A percentile compares a stretch with the other conserved stretches of the same genome.
phyloP scores from a whole-genome alignment of 192 early-diverging fungal species.

The Coemansia guatemalensis region DNA sequence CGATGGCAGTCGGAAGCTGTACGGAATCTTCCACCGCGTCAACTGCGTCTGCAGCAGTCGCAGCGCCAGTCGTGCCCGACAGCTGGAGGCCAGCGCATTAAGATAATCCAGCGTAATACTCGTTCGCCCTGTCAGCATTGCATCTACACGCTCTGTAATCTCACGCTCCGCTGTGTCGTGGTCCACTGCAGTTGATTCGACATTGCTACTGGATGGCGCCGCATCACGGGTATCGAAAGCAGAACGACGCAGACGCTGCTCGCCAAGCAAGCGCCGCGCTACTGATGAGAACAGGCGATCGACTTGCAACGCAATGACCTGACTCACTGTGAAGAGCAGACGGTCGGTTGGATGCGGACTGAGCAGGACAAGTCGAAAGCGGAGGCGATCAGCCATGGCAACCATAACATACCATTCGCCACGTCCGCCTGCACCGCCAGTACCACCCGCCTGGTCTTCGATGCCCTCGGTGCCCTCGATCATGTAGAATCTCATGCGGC shows the following conservation, averaged over 20 bases:
- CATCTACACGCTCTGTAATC: slow-evolving; percentile 33
- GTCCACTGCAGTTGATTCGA: background rate
- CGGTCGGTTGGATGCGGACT: slow-evolving; percentile 29
- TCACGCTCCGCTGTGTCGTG: slow-evolving; percentile 23
- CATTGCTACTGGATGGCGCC: background rate
- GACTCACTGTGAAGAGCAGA: slow-evolving; percentile 35
- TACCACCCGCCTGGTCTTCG: slow-evolving; percentile 23
- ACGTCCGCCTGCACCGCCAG: background rate
- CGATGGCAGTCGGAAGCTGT: slow-evolving; percentile 49
- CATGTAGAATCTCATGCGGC: slow-evolving; percentile 48
- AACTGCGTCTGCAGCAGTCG: slow-evolving; percentile 50
- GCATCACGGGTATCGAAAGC: slow-evolving; percentile 6
- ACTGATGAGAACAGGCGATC: slow-evolving; percentile 52
- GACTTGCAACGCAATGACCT: slow-evolving; percentile 46
- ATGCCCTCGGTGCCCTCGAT: slow-evolving; percentile 51
- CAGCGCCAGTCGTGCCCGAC: slow-evolving; percentile 47
- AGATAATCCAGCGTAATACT: slow-evolving; percentile 51
- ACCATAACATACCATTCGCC: slow-evolving; percentile 54
- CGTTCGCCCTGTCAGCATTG: slow-evolving; percentile 47
- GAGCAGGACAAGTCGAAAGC: slow-evolving; percentile 46
- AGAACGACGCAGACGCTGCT: slow-evolving; percentile 13
- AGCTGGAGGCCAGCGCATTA: slow-evolving; percentile 44
- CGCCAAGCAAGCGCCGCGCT: slow-evolving; percentile 33
- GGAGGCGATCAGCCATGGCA: slow-evolving; percentile 49
- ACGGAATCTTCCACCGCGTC: slow-evolving; percentile 41